phyloP scores from a whole-genome alignment of 2,329 filamentous ascomycete genomes.

The Dothistroma pini region DNA sequence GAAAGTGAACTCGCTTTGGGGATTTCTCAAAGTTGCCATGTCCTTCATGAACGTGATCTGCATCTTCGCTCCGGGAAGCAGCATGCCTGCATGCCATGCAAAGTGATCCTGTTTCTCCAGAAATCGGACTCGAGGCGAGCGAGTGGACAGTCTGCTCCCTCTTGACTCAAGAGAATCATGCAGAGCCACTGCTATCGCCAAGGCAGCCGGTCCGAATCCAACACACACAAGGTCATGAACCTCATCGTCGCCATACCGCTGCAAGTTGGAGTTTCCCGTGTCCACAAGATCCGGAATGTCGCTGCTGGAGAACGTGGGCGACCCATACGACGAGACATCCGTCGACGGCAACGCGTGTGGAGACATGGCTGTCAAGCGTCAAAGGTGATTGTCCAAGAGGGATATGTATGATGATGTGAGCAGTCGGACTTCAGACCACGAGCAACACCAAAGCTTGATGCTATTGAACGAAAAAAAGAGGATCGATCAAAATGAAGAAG shows the following conservation, averaged over 20 bases:
- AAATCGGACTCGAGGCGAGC: conserved; percentile 71
- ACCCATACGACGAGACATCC: conserved; percentile 3
- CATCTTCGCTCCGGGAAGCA: conserved; percentile 90
- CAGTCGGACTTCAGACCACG: neutral
- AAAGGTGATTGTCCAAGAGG: neutral
- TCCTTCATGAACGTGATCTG: conserved; percentile 98
- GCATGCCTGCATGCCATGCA: conserved; percentile 93
- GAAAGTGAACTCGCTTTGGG: conserved; percentile 88
- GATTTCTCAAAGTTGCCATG: conserved; percentile 82
- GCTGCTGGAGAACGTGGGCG: conserved; percentile 7
- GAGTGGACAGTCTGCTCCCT: conserved; percentile 34
- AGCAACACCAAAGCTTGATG: neutral
- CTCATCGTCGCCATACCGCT: conserved; percentile 55
- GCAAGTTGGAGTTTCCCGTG: conserved; percentile 36
- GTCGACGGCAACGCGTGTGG: conserved; percentile 19
- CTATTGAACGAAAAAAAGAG: neutral
- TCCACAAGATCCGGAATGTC: conserved; percentile 19
- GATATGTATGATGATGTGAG: neutral
- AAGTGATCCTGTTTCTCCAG: conserved; percentile 81
- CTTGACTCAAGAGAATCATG: conserved; percentile 66
- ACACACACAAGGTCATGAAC: conserved; percentile 84
- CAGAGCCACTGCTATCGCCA: conserved; percentile 84
- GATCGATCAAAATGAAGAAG: conserved; percentile 2
- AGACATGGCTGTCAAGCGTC: conserved; percentile 16
- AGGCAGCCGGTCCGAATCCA: conserved; percentile 87